Conservation (phyloP, 768 basidiomycete species). For the Hydnomerulius pinastri region DNA sequence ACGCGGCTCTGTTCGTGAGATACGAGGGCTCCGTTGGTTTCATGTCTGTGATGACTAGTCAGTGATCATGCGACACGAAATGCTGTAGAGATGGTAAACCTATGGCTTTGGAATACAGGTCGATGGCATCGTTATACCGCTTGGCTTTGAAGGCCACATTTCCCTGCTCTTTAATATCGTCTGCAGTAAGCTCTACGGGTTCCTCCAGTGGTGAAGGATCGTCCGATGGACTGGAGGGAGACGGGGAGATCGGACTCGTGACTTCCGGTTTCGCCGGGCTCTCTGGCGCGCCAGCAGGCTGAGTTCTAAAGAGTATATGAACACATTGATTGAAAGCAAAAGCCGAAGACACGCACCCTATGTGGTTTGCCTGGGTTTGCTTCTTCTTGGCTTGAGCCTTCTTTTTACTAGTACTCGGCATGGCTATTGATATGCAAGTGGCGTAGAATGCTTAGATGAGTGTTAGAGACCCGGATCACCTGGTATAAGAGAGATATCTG, state of each 20-base stretch:
- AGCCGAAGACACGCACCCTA: conserved; percentile 19
- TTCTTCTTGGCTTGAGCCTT: conserved; percentile 30
- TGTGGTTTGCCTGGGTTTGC: conserved; percentile 24
- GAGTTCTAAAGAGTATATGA: conserved; percentile 19
- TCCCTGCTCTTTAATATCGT: conserved; percentile 73
- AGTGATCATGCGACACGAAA: conserved; percentile 5
- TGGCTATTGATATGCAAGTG: conserved; percentile 10
- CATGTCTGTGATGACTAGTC: conserved; percentile 42
- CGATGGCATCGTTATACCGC: conserved; percentile 67
- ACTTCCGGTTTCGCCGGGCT: conserved; percentile 5
- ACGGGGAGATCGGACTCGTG: conserved; percentile 20
- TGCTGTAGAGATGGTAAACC: conserved; percentile 42
- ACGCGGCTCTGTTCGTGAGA: conserved; percentile 84
- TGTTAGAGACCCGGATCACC: neutral
- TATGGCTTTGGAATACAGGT: conserved; percentile 75
- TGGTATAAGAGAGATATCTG: neutral
- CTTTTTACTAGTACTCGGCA: conserved; percentile 38
- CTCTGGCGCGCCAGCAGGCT: conserved; percentile 6
- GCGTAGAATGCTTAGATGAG: neutral
- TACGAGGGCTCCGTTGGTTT: conserved; percentile 71
- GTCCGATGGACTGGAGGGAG: conserved; percentile 6
- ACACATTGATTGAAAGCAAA: neutral
- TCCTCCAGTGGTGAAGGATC: conserved; percentile 15
- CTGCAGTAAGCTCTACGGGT: conserved; percentile 39
- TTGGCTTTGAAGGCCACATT: conserved; percentile 73